Evolutionary conservation across 1,284 basidiomycete species (phyloP).

Genomic region (Malassezia dermatis): DNA sequence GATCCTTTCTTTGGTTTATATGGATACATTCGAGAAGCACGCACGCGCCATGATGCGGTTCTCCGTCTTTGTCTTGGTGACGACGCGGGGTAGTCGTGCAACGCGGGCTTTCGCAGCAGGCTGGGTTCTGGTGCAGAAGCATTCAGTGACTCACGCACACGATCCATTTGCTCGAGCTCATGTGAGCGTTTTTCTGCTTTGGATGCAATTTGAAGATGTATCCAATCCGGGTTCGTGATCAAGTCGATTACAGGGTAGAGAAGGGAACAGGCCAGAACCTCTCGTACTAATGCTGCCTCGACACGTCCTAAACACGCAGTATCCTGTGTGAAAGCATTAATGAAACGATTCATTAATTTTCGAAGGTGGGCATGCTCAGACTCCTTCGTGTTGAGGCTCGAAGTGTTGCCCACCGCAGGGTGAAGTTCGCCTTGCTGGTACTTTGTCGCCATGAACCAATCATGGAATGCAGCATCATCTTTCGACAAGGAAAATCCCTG

Average conservation of each 20-base stretch:
- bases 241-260: conserved; percentile 80
- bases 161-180: background rate
- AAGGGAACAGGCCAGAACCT: conserved; percentile 71
- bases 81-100: background rate
- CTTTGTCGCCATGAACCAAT: conserved; percentile 60
- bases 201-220: background rate
- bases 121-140: background rate
- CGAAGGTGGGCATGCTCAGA: conserved; percentile 76
- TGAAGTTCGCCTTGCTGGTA: conserved; percentile 55
- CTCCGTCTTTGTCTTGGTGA: background rate
- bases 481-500: background rate
- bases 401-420: conserved; percentile 63
- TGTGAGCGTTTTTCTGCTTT: background rate
- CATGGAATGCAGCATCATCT: conserved; percentile 35
- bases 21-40: background rate
- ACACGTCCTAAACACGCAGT: conserved; percentile 63
- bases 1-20: background rate
- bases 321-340: conserved; percentile 65
- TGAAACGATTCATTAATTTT: conserved; percentile 59
- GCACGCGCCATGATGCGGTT: background rate
- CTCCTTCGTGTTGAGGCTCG: conserved; percentile 74
- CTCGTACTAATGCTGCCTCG: conserved; percentile 63
- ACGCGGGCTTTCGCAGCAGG: background rate
- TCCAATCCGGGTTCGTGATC: conserved; percentile 81
- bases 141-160: background rate